A percentile compares a stretch with the other conserved stretches of the same genome.
phyloP scores from a whole-genome alignment of 805 yeast genomes.

The Kodamaea kaohsiungensis region DNA sequence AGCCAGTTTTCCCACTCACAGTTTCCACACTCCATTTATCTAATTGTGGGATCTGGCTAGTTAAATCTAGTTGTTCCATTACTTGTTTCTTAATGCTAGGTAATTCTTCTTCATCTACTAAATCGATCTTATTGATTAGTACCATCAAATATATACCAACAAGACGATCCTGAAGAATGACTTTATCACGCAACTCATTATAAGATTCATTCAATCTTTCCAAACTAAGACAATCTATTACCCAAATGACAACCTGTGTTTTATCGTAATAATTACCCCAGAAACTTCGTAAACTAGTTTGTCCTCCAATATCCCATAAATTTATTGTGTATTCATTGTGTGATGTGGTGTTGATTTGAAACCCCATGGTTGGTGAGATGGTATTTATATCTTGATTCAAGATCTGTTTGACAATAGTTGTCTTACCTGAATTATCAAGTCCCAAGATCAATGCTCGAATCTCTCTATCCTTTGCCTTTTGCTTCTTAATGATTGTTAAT shows the following conservation, averaged over 20 bases:
- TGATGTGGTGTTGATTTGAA: constrained; percentile 65
- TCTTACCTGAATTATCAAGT: constrained; percentile 88
- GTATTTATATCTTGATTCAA: constrained; percentile 49
- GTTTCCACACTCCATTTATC: constrained; percentile 28
- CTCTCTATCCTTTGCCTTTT: constrained; percentile 77
- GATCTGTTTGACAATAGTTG: constrained; percentile 70
- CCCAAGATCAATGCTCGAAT: constrained; percentile 77
- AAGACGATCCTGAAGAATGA: constrained; percentile 67
- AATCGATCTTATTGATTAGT: constrained; percentile 74
- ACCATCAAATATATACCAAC: constrained; percentile 68
- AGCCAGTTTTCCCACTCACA: constrained; percentile 40
- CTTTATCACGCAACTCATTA: constrained; percentile 58
- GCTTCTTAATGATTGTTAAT: constrained; percentile 75
- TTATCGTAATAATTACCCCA: constrained; percentile 88
- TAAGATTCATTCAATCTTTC: constrained; percentile 67
- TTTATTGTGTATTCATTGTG: constrained; percentile 49
- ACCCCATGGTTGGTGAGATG: constrained; percentile 91
- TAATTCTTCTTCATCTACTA: constrained; percentile 33
- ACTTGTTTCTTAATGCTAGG: constrained; percentile 10
- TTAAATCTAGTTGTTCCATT: constrained; percentile 19
- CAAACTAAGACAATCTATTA: constrained; percentile 66
- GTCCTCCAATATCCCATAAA: constrained; percentile 88
- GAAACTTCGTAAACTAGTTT: constrained; percentile 39
- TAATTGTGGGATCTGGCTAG: constrained; percentile 18
- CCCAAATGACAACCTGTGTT: constrained; percentile 79